Percentiles rank a stretch among this genome's conserved stretches.
These are phyloP conservation scores for Pleurotus platypus DNA, from an alignment of 768 basidiomycete genomes.

Conservation along the genomic window DNA sequence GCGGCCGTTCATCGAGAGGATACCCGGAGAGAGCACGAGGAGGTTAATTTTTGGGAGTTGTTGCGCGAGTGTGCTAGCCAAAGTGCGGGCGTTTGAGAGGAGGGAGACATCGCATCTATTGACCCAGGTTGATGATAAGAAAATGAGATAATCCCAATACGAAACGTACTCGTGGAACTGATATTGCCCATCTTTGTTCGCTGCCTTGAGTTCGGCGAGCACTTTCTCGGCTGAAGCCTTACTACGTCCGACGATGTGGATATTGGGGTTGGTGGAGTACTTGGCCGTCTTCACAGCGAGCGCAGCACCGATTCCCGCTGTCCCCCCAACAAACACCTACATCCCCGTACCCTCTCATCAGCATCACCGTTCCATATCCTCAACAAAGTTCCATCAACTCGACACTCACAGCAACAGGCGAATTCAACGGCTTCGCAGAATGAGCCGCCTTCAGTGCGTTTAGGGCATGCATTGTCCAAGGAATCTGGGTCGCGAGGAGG, in stretches of 20 bases:
- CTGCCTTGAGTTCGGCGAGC: constrained; percentile 34
- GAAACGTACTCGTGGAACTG: constrained; percentile 4
- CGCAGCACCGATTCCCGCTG: constrained; percentile 45
- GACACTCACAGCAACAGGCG: constrained; percentile 2
- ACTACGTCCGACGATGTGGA: constrained; percentile 53
- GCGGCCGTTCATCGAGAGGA: constrained; percentile 32
- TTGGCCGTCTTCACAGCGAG: constrained; percentile 43
- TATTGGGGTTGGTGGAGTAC: constrained; percentile 43
- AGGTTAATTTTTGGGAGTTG: constrained; percentile 47
- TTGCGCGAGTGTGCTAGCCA: constrained; percentile 23
- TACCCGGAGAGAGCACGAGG: constrained; percentile 44
- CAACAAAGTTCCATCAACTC: background rate
- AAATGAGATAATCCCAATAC: background rate
- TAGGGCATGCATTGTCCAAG: constrained; percentile 3
- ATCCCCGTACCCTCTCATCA: background rate
- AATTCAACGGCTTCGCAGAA: constrained; percentile 1
- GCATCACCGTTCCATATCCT: background rate
- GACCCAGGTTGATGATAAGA: constrained; percentile 39
- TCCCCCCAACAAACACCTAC: constrained; percentile 39
- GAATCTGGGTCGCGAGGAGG: background rate
- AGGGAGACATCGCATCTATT: constrained; percentile 44
- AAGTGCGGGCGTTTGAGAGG: constrained; percentile 45
- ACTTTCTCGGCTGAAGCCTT: constrained; percentile 41
- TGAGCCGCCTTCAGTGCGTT: constrained; percentile 2
- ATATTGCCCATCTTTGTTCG: constrained; percentile 9